Percentiles rank a stretch among this genome's conserved stretches.
Evolutionary conservation across 2,329 filamentous ascomycete species (phyloP).

Genomic region (Hyphodiscus sp.): DNA sequence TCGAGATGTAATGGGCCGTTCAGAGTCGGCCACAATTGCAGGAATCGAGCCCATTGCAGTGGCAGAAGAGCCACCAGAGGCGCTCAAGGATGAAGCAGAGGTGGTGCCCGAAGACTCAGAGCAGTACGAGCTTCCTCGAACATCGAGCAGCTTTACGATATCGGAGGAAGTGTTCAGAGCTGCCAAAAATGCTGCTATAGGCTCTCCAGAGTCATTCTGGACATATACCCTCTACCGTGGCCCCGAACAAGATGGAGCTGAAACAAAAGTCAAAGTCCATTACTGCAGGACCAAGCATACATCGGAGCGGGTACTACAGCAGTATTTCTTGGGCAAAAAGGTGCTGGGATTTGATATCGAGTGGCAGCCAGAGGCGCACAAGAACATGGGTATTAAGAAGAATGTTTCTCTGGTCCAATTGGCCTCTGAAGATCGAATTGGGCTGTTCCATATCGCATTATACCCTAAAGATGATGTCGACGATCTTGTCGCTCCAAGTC

Average conservation of each 20-base stretch:
- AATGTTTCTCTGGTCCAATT: constrained; percentile 81
- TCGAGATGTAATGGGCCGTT: constrained; percentile 15
- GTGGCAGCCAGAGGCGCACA: constrained; percentile 57
- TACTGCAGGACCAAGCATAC: constrained; percentile 66
- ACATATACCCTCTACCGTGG: constrained; percentile 61
- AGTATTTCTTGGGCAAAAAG: constrained; percentile 61
- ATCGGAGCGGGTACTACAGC: constrained; percentile 58
- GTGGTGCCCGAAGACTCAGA: constrained; percentile 14
- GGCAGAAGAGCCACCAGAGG: constrained; percentile 1
- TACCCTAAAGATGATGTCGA: constrained; percentile 40
- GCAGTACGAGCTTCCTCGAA: constrained; percentile 31
- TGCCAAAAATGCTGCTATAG: constrained; percentile 41
- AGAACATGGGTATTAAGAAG: constrained; percentile 45
- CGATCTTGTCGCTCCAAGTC: constrained; percentile 62
- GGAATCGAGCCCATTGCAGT: background rate
- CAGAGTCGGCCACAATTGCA: background rate
- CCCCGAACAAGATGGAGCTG: constrained; percentile 32
- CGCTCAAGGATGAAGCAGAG: constrained; percentile 7
- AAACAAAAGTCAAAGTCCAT: constrained; percentile 58
- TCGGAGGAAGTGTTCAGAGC: constrained; percentile 38
- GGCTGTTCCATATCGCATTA: constrained; percentile 71
- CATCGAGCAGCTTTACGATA: constrained; percentile 41
- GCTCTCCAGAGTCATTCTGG: constrained; percentile 54
- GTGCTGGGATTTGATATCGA: constrained; percentile 87
- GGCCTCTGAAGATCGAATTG: constrained; percentile 69